Conservation (phyloP, 202 grass and related monocot species). For the Schoenoplectus tabernaemontani region DNA sequence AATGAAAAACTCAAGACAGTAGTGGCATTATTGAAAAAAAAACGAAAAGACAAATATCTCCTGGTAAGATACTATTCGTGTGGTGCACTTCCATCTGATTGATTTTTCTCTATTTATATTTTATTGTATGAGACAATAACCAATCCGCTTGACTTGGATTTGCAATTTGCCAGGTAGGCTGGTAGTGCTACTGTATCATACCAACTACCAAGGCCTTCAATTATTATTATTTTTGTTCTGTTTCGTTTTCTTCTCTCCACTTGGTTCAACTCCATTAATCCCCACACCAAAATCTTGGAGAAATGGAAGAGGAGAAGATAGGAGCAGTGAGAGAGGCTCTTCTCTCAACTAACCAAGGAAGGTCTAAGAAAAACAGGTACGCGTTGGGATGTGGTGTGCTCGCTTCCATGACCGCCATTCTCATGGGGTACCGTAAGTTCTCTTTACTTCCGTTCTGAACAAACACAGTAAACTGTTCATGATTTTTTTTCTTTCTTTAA, state of each 20-base stretch:
- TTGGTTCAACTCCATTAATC: neutral
- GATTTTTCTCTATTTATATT: neutral
- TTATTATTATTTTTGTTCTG: neutral
- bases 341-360: neutral
- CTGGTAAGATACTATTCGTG: neutral
- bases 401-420: constrained; percentile 78
- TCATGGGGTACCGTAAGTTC: constrained; percentile 65
- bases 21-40: neutral
- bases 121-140: neutral
- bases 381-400: constrained; percentile 58
- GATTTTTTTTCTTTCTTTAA: neutral
- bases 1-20: neutral
- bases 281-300: neutral
- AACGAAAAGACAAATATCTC: neutral
- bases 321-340: constrained; percentile 12
- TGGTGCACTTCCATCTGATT: neutral
- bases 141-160: neutral
- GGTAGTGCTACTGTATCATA: neutral
- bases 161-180: neutral
- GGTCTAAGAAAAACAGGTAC: constrained; percentile 38
- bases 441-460: neutral
- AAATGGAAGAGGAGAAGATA: constrained; percentile 23
- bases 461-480: neutral
- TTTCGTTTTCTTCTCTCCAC: neutral
- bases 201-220: neutral